Evolutionary conservation across 805 yeast genomes (phyloP).

Genomic region (Yamadazyma laniorum): DNA sequence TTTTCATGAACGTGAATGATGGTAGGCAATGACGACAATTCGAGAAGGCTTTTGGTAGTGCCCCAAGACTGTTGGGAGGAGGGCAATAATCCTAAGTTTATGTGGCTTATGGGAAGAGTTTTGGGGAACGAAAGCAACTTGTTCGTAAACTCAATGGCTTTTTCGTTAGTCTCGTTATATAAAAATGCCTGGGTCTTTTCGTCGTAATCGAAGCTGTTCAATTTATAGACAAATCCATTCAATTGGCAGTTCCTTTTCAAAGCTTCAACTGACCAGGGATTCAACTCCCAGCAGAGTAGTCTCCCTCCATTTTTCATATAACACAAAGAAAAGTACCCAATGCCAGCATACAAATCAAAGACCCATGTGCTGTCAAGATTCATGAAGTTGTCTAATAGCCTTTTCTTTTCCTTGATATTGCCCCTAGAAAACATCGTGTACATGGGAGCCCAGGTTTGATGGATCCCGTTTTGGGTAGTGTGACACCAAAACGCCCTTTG

Average conservation of each 20-base stretch:
- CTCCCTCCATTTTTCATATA: constrained; percentile 57
- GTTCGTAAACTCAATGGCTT: constrained; percentile 27
- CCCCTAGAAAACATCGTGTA: constrained; percentile 89
- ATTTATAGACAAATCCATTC: constrained; percentile 42
- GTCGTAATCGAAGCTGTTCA: constrained; percentile 23
- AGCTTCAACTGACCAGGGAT: constrained; percentile 82
- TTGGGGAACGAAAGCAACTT: neutral
- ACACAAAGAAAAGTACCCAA: constrained; percentile 77
- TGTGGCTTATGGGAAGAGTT: constrained; percentile 44
- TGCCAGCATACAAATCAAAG: constrained; percentile 78
- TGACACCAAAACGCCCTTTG: constrained; percentile 67
- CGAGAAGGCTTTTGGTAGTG: constrained; percentile 26
- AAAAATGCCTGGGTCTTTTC: constrained; percentile 41
- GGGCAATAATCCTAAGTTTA: constrained; percentile 80
- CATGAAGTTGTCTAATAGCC: constrained; percentile 49
- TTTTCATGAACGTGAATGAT: constrained; percentile 75
- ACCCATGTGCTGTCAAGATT: constrained; percentile 43
- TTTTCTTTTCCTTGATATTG: constrained; percentile 73
- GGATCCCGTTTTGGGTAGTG: constrained; percentile 67
- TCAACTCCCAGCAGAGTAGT: constrained; percentile 77
- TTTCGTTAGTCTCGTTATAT: constrained; percentile 63
- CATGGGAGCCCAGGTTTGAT: constrained; percentile 80
- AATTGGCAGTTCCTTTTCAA: constrained; percentile 51
- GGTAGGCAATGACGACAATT: constrained; percentile 14
- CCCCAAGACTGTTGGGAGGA: constrained; percentile 64